Evolutionary conservation across 78 protist genomes (phyloP), one percentile per base, ranked within the genome.

Genomic region (Isochrysis galbana): DNA sequence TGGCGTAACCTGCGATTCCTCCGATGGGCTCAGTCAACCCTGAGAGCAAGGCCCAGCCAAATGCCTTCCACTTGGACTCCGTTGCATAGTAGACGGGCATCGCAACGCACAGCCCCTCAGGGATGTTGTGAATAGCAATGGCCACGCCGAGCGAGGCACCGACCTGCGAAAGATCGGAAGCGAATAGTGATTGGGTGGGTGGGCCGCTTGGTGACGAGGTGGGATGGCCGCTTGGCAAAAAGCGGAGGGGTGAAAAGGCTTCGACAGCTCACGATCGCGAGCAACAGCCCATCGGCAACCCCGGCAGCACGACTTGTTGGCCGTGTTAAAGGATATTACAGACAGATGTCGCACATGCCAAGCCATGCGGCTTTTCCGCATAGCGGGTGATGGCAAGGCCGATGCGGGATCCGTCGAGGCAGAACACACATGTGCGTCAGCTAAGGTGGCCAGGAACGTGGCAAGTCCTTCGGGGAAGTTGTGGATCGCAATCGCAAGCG

Each of bases 401-500:
- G n/a, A n/a, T n/a, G n/a, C n/a, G n/a, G n/a, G n/a, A n/a, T 67
- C 22, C 25, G 25, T 67, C 22, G 22, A 67, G 22, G 25, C 26
- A 92, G 46, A 0, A 36, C n/a, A 29, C n/a, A n/a, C n/a, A n/a
- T n/a, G n/a, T n/a, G 93, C 94, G n/a, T 95, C 89, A 10, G 61
- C 89, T 38, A 96, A 34, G 0, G 96, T 90, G 21, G 96, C 96
- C 2, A 95, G 34, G 41, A 95, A 96, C 2, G 98, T 95, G 17
- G 97, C 98, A 44, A 96, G 77, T 5, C 98, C 98, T 72, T 96
- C 97, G 39, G 97, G 97, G 39, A 96, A 92, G 90, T 96, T 96
- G 95, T 96, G 97, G 41, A 96, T 0, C 19, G 47, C 92, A 32
- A 96, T 91, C 46, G 96, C 96, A n/a, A 90, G n/a, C 26, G 94